Percentiles rank a stretch among this genome's conserved stretches.
These are phyloP conservation scores for Pseudotsuga menziesii DNA, from an alignment of 75 land plant species.

Conservation along the genomic window DNA sequence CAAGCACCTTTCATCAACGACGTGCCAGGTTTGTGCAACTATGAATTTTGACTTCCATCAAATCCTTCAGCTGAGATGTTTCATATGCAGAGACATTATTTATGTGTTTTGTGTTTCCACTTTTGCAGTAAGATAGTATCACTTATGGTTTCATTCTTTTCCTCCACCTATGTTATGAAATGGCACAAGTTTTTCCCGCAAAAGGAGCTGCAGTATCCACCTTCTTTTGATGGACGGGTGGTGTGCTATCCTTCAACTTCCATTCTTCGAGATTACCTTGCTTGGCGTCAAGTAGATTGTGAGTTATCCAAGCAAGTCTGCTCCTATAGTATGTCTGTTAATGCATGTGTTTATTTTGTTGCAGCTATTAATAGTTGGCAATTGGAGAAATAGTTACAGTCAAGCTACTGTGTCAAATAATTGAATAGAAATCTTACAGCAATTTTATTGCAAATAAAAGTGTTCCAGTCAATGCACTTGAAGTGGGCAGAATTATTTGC, in stretches of 20 bases:
- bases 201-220: constrained; percentile 65
- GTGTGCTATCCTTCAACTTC: constrained; percentile 71
- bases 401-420: background rate
- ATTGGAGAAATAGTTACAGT: background rate
- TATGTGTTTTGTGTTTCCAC: background rate
- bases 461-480: background rate
- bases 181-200: constrained; percentile 81
- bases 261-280: constrained; percentile 72
- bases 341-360: background rate
- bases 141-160: constrained; percentile 64
- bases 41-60: background rate
- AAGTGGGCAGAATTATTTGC: background rate
- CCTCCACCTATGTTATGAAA: constrained; percentile 73
- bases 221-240: constrained; percentile 88
- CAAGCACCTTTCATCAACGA: constrained; percentile 57
- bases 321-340: background rate
- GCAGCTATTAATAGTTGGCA: background rate
- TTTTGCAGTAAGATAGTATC: constrained; percentile 82
- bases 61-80: background rate
- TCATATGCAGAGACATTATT: background rate
- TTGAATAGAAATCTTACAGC: background rate
- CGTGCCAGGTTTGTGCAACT: constrained; percentile 54
- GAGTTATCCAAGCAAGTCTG: constrained; percentile 16
- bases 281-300: constrained; percentile 99
- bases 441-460: background rate